Conservation (phyloP, 2,329 filamentous ascomycete species). For the Penicillium sp. region DNA sequence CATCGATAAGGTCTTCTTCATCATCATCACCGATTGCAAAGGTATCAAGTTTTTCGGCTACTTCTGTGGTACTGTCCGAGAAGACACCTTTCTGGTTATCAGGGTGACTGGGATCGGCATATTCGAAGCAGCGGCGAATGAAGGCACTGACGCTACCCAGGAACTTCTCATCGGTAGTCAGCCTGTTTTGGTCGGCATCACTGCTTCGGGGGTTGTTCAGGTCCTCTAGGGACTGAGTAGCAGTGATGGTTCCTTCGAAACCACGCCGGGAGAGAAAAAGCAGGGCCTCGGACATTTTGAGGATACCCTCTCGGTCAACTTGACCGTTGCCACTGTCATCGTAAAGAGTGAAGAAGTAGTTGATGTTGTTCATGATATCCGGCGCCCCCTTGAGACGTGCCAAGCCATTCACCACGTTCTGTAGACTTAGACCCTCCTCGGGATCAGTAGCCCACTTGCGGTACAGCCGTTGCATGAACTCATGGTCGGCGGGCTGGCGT, state of each 20-base stretch:
- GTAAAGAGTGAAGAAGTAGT: slow-evolving; percentile 96
- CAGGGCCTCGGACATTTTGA: slow-evolving; percentile 91
- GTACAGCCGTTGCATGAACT: slow-evolving; percentile 90
- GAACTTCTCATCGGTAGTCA: slow-evolving; percentile 81
- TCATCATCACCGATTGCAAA: slow-evolving; percentile 81
- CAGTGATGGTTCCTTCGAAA: slow-evolving; percentile 74
- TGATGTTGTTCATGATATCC: slow-evolving; percentile 98
- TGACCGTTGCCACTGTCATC: slow-evolving; percentile 90
- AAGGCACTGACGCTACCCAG: slow-evolving; percentile 93
- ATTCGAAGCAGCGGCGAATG: slow-evolving; percentile 95
- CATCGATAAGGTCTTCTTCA: slow-evolving; percentile 53
- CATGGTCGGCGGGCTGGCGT: slow-evolving; percentile 82
- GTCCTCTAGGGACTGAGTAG: slow-evolving; percentile 65
- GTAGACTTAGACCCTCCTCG: slow-evolving; percentile 78
- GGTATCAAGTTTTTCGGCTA: slow-evolving; percentile 56
- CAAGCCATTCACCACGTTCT: slow-evolving; percentile 89
- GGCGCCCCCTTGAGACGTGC: slow-evolving; percentile 89
- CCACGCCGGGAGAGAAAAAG: slow-evolving; percentile 90
- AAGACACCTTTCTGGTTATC: slow-evolving; percentile 57
- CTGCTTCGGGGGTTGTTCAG: slow-evolving; percentile 51
- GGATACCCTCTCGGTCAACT: slow-evolving; percentile 92
- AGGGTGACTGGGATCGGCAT: slow-evolving; percentile 88
- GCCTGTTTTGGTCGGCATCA: slow-evolving; percentile 51
- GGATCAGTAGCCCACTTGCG: slow-evolving; percentile 84
- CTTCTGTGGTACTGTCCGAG: slow-evolving; percentile 39